A percentile compares a stretch with the other conserved stretches of the same genome.
These are phyloP conservation scores for Thermothielavioides terrestris DNA, from an alignment of 495 filamentous ascomycete species.

Conservation along the genomic window DNA sequence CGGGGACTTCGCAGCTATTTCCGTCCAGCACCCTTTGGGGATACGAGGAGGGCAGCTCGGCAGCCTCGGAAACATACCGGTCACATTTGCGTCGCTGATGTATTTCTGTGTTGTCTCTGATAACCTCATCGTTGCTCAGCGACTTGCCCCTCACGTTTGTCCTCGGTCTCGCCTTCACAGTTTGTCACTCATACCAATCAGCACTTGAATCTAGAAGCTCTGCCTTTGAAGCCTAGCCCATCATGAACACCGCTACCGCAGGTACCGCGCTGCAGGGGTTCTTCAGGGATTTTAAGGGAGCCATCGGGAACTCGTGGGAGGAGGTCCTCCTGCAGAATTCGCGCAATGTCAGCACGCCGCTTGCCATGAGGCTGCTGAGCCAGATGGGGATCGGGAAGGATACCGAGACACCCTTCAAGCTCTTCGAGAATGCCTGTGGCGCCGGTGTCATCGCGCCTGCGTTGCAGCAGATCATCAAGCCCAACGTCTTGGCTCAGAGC, in stretches of 20 bases:
- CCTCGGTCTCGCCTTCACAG: too few relatives aligned
- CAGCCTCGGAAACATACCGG: too few relatives aligned
- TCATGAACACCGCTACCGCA: conserved; percentile 10
- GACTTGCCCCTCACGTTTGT: too few relatives aligned
- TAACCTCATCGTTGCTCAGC: too few relatives aligned
- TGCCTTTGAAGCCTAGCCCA: too few relatives aligned
- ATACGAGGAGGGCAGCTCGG: too few relatives aligned
- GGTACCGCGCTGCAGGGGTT: conserved; percentile 20
- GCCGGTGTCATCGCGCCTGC: conserved; percentile 30
- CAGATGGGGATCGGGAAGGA: conserved; percentile 28
- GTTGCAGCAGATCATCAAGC: conserved; percentile 23
- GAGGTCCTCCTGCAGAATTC: conserved; percentile 20
- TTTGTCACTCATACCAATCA: too few relatives aligned
- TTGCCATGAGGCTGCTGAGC: conserved; percentile 24
- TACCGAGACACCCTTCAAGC: conserved; percentile 23
- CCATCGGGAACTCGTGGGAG: conserved; percentile 13
- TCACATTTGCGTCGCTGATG: too few relatives aligned
- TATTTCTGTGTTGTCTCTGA: too few relatives aligned
- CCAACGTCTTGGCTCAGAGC: conserved; percentile 26
- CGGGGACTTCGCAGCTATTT: too few relatives aligned
- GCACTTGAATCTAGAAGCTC: too few relatives aligned
- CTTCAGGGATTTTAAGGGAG: conserved; percentile 16
- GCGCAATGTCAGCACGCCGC: conserved; percentile 28
- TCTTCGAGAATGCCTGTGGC: conserved; percentile 38
- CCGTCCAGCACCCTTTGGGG: too few relatives aligned